Evolutionary conservation across 2,329 filamentous ascomycete genomes (phyloP), one percentile per base, ranked within the genome.

Genomic region (Colletotrichum filicis): DNA sequence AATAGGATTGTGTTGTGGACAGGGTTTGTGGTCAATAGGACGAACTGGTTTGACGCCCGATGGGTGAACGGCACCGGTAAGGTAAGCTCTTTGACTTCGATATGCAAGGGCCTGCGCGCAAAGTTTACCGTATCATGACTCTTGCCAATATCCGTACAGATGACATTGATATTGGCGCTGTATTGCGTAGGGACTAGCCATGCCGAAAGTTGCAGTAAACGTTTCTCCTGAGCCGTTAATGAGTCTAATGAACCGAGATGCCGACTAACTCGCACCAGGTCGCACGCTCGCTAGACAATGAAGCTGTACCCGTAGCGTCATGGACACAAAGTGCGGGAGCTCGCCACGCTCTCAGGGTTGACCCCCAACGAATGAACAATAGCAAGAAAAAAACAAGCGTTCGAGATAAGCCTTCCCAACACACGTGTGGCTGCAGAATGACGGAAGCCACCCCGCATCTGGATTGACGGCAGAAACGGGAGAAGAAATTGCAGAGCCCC

Each of bases 401-500:
- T 60, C 42, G 58, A 65, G 60, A 70, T 60, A 73, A 70, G 70
- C 70, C 60, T 61, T 57, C 24, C 55, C 26, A 42, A 30, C 49
- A 53, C 53, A 65, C 66, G 59, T 71, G 71, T 67, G 52, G 46
- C 58, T 74, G 62, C 71, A 46, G 68, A 58, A 57, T 63, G 53
- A 68, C 46, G 62, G 57, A 71, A 46, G 46, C 32, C 42, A 35
- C n/a, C 60, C 71, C 55, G 26, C 55, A 56, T 22, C 26, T 32
- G 46, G 68, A 24, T 60, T 71, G 46, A 56, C 56, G n/a, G 28
- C 60, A 57, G 60, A 37, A 65, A 65, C 60, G 16, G 12, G 46
- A 52, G 59, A 73, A 69, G 55, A 42, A 70, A 42, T 30, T 22
- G 28, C 35, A 37, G 19, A 66, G 66, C 11, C 37, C 69, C 58